A percentile compares a stretch with the other conserved stretches of the same genome.
phyloP scores from a whole-genome alignment of 306 rosid genomes.

The Cucurbita moschata region DNA sequence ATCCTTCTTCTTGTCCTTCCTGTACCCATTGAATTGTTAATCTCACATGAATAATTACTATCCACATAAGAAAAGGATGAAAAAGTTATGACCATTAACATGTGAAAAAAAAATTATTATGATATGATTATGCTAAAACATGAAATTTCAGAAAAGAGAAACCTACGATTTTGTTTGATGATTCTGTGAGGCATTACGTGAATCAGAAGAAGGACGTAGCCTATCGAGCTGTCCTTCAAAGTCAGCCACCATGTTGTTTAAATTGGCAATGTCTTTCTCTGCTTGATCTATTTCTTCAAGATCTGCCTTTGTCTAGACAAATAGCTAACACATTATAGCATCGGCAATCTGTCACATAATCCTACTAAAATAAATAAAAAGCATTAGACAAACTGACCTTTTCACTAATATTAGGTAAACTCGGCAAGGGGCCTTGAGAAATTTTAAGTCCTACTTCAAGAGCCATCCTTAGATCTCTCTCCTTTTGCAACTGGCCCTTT shows the following conservation, averaged over 20 bases:
- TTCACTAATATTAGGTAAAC: conserved; percentile 32
- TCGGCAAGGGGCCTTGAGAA: conserved; percentile 18
- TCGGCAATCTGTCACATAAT: conserved; percentile 6
- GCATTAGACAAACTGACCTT: conserved; percentile 20
- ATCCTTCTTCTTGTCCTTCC: conserved; percentile 37
- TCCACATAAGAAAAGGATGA: neutral
- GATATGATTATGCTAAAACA: conserved; percentile 5
- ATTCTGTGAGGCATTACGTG: conserved; percentile 10
- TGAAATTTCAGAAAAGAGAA: conserved; percentile 8
- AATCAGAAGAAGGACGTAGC: conserved; percentile 20
- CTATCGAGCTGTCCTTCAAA: conserved; percentile 43
- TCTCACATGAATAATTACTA: neutral
- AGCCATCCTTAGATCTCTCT: conserved; percentile 42
- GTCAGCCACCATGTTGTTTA: conserved; percentile 42
- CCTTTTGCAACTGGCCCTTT: conserved; percentile 55
- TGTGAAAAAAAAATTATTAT: neutral
- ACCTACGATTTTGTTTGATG: conserved; percentile 38
- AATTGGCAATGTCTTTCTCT: conserved; percentile 40
- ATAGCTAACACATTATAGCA: conserved; percentile 10
- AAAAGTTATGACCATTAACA: conserved; percentile 1
- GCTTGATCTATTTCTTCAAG: conserved; percentile 48
- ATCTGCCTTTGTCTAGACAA: conserved; percentile 44
- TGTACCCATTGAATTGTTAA: conserved; percentile 15
- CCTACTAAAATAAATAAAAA: neutral
- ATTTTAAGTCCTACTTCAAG: conserved; percentile 45